Evolutionary conservation across 2,329 filamentous ascomycete genomes (phyloP).

Genomic region (Neofusicoccum laricinum): DNA sequence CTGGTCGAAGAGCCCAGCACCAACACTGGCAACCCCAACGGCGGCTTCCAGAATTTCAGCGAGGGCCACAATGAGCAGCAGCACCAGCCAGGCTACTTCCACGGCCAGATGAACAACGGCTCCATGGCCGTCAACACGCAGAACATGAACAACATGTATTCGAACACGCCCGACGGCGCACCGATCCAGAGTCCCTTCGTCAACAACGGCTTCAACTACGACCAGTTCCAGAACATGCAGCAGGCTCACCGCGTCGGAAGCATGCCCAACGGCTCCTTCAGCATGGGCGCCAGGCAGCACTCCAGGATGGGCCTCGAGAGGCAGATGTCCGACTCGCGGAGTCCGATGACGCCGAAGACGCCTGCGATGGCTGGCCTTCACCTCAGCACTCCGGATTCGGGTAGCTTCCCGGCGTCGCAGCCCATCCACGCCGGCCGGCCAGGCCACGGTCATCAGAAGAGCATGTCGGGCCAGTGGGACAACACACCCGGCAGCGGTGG

Average conservation of each 20-base stretch:
- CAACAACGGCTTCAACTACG: slow-evolving; percentile 71
- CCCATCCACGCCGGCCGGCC: slow-evolving; percentile 62
- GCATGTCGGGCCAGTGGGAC: slow-evolving; percentile 84
- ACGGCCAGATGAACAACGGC: slow-evolving; percentile 30
- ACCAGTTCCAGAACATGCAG: slow-evolving; percentile 47
- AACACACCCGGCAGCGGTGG: slow-evolving; percentile 79
- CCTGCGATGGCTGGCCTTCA: slow-evolving; percentile 70
- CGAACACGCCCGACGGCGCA: slow-evolving; percentile 85
- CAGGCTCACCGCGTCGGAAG: slow-evolving; percentile 17
- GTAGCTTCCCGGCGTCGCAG: slow-evolving; percentile 67
- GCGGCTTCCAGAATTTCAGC: slow-evolving; percentile 50
- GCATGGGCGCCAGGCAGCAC: slow-evolving; percentile 30
- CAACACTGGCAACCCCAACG: slow-evolving; percentile 23
- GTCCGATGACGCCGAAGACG: slow-evolving; percentile 85
- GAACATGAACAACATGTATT: slow-evolving; percentile 69
- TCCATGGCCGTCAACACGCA: slow-evolving; percentile 52
- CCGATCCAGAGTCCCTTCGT: slow-evolving; percentile 90
- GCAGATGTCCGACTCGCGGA: slow-evolving; percentile 65
- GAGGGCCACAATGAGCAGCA: slow-evolving; percentile 57
- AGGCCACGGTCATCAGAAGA: slow-evolving; percentile 66
- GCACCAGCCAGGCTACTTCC: slow-evolving; percentile 48
- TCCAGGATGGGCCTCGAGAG: slow-evolving; percentile 50
- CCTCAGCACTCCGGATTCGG: slow-evolving; percentile 68
- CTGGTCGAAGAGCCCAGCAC: slow-evolving; percentile 49
- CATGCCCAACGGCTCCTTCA: slow-evolving; percentile 32